phyloP scores from a whole-genome alignment of 2,329 filamentous ascomycete species.

The Sporothrix schenckii region DNA sequence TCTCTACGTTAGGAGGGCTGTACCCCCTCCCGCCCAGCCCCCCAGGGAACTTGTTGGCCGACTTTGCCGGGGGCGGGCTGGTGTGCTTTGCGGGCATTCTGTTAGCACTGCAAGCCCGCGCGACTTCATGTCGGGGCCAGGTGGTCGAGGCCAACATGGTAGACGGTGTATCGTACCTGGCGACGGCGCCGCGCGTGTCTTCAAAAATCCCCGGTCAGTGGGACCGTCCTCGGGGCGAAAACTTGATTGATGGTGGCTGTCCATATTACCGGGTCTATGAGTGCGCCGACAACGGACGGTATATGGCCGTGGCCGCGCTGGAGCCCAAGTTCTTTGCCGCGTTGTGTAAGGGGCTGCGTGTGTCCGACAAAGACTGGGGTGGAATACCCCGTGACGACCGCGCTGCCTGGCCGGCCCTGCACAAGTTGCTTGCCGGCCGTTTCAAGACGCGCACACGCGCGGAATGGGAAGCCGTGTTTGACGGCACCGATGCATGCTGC shows the following conservation, averaged over 20 bases:
- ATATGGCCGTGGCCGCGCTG: constrained; percentile 5
- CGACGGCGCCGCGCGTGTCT: neutral
- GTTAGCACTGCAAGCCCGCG: neutral
- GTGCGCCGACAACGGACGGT: neutral
- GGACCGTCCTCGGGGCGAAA: neutral
- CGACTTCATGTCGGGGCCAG: neutral
- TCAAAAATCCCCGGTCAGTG: constrained; percentile 8
- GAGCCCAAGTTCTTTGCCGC: constrained; percentile 6
- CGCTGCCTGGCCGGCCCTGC: neutral
- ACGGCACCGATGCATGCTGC: constrained; percentile 12
- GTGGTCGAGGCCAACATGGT: constrained; percentile 21
- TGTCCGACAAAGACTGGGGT: too few relatives aligned
- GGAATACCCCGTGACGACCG: neutral
- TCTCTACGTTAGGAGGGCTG: neutral
- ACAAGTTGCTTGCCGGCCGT: neutral
- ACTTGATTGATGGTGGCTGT: constrained; percentile 13
- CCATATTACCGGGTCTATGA: neutral
- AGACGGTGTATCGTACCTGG: constrained; percentile 13
- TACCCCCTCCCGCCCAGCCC: neutral
- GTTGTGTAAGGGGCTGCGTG: neutral
- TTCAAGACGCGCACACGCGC: constrained; percentile 1
- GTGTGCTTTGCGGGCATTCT: constrained; percentile 19
- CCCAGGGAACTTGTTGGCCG: constrained; percentile 3
- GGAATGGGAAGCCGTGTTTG: neutral
- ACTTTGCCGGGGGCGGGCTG: constrained; percentile 19